phyloP scores from a whole-genome alignment of 495 filamentous ascomycete species.

The Lasiosphaeriaceae sp. region DNA sequence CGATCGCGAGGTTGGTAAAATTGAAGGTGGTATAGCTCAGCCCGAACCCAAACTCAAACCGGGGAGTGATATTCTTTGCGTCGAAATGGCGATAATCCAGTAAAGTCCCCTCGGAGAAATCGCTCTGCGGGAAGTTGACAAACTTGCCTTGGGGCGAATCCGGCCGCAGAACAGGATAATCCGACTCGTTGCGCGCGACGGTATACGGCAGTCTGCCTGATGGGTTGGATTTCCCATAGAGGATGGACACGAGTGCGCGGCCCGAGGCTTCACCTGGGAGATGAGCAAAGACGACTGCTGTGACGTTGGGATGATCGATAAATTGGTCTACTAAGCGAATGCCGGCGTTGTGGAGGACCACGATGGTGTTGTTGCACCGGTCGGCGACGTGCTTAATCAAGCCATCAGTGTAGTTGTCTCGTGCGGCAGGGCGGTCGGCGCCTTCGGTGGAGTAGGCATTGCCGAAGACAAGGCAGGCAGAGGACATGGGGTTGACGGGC shows the following conservation, averaged over 20 bases:
- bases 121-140: conserved; percentile 50
- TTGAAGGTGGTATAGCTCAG: conserved; percentile 65
- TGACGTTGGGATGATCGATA: conserved; percentile 59
- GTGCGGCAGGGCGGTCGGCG: conserved; percentile 37
- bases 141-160: conserved; percentile 32
- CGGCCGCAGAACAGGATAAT: conserved; percentile 50
- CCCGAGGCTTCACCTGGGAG: conserved; percentile 61
- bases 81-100: conserved; percentile 70
- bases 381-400: conserved; percentile 55
- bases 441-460: conserved; percentile 59
- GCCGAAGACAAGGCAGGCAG: conserved; percentile 64
- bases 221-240: conserved; percentile 57
- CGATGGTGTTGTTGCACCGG: conserved; percentile 57
- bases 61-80: conserved; percentile 55
- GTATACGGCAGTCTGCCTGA: conserved; percentile 70
- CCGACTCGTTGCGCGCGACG: conserved; percentile 58
- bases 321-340: conserved; percentile 55
- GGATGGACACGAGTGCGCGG: conserved; percentile 49
- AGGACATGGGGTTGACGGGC: conserved; percentile 46
- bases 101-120: conserved; percentile 62
- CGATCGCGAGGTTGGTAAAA: conserved; percentile 41
- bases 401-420: conserved; percentile 51
- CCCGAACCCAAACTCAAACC: conserved; percentile 71
- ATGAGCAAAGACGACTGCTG: conserved; percentile 58
- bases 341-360: conserved; percentile 59